A percentile compares a stretch with the other conserved stretches of the same genome.
These are phyloP conservation scores for Populus trichocarpa DNA, from an alignment of 441 rosid genomes.

Conservation along the genomic window DNA sequence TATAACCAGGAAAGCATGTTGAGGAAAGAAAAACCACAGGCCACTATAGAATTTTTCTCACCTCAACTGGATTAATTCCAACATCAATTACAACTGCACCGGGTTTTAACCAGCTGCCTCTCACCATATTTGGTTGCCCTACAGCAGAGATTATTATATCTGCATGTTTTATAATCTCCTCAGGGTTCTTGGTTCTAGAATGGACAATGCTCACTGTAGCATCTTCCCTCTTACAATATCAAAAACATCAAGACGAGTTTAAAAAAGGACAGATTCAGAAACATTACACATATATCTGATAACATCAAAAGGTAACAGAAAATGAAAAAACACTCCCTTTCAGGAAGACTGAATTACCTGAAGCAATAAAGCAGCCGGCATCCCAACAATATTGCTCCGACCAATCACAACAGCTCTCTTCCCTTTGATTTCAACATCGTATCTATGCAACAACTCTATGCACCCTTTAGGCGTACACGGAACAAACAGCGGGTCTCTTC, in stretches of 20 bases:
- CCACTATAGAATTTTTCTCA: conserved; percentile 20
- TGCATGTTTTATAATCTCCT: conserved; percentile 68
- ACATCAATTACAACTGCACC: conserved; percentile 89
- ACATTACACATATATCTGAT: neutral
- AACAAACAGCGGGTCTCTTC: conserved; percentile 75
- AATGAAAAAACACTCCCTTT: too few relatives aligned
- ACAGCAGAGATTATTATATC: conserved; percentile 81
- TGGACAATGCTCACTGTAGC: conserved; percentile 78
- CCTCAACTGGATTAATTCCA: conserved; percentile 88
- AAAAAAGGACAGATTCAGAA: neutral
- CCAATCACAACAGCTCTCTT: conserved; percentile 88
- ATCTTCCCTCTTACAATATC: conserved; percentile 64
- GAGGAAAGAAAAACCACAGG: neutral
- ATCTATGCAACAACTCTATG: conserved; percentile 80
- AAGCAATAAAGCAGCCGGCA: conserved; percentile 85
- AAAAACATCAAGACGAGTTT: neutral
- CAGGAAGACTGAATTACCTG: conserved; percentile 42
- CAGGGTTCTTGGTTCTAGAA: conserved; percentile 74
- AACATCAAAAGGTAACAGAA: neutral
- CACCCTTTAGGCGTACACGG: conserved; percentile 97
- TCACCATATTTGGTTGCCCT: conserved; percentile 83
- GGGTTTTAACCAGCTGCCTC: conserved; percentile 82
- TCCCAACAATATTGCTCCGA: conserved; percentile 91
- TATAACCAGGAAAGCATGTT: neutral
- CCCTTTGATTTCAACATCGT: conserved; percentile 68